These are phyloP conservation scores for Rhododendron vialii DNA, from an alignment of 148 eudicot species.

Conservation along the genomic window DNA sequence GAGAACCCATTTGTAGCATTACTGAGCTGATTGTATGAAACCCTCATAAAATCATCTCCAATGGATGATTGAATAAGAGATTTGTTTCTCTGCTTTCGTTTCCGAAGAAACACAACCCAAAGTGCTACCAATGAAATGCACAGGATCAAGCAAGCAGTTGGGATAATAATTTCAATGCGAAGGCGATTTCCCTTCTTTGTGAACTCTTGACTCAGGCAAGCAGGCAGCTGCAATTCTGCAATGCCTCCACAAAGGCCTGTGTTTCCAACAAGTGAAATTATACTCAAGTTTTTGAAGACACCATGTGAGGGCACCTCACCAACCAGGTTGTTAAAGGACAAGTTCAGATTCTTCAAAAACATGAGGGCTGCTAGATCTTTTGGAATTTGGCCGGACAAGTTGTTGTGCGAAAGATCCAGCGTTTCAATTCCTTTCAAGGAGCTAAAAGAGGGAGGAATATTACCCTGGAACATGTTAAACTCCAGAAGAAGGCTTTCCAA, in stretches of 20 bases:
- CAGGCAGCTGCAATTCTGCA: neutral
- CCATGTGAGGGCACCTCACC: neutral
- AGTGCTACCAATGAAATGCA: neutral
- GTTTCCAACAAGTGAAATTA: neutral
- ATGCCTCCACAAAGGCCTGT: slow-evolving; percentile 7
- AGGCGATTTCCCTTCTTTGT: neutral
- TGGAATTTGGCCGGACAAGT: neutral
- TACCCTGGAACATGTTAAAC: neutral
- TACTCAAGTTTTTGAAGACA: neutral
- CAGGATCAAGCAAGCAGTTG: neutral
- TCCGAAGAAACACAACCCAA: neutral
- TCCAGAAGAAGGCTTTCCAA: neutral
- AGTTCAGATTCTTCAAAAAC: neutral
- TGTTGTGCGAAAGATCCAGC: neutral
- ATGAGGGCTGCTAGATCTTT: neutral
- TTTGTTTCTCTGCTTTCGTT: neutral
- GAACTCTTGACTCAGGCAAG: neutral
- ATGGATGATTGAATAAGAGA: neutral
- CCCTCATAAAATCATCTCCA: neutral
- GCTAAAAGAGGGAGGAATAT: neutral
- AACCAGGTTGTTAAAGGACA: neutral
- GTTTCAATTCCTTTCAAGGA: neutral
- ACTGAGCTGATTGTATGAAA: neutral
- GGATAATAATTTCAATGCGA: neutral
- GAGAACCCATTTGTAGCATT: slow-evolving; percentile 3